Percentiles rank a stretch among this genome's conserved stretches.
phyloP scores from a whole-genome alignment of 208 protist genomes.

The Crithidia fasciculata region DNA sequence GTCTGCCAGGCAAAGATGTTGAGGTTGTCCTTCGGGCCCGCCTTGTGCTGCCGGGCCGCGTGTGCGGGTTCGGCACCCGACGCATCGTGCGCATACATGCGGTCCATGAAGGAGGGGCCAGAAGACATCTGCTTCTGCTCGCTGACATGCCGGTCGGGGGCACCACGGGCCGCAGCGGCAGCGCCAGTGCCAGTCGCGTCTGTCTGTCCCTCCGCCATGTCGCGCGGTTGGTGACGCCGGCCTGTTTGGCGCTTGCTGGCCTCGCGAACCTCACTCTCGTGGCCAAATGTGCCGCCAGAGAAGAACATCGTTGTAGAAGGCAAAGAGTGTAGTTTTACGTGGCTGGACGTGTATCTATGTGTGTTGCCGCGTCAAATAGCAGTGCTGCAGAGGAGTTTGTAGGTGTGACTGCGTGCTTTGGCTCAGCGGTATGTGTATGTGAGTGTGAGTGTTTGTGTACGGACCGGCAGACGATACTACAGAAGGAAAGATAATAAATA shows the following conservation, averaged over 20 bases:
- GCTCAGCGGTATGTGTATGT: too few species aligned
- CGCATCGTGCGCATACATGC: slow-evolving; percentile 46
- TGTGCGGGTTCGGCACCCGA: slow-evolving; percentile 10
- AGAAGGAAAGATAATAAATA: not conserved
- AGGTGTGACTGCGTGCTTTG: too few species aligned
- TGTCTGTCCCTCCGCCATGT: slow-evolving; percentile 45
- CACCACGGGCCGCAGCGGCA: not conserved
- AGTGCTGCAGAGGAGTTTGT: too few species aligned
- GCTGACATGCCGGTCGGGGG: slow-evolving; percentile 23
- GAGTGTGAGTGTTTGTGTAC: not conserved
- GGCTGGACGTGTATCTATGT: not conserved
- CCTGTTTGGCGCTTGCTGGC: slow-evolving; percentile 44
- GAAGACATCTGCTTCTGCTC: slow-evolving; percentile 47
- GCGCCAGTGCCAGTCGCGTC: not conserved
- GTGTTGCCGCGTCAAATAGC: not conserved
- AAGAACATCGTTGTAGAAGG: slow-evolving; percentile 24
- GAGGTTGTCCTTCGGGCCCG: slow-evolving; percentile 43
- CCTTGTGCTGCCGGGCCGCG: slow-evolving; percentile 18
- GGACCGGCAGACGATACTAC: not conserved
- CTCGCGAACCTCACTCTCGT: slow-evolving; percentile 56
- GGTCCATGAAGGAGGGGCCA: slow-evolving; percentile 57
- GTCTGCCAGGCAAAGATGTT: slow-evolving; percentile 85
- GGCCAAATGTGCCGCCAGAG: slow-evolving; percentile 41
- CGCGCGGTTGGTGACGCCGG: slow-evolving; percentile 60
- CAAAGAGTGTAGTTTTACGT: not conserved